Conservation (phyloP, 1,284 basidiomycete genomes). For the Heterobasidion occidentale region DNA sequence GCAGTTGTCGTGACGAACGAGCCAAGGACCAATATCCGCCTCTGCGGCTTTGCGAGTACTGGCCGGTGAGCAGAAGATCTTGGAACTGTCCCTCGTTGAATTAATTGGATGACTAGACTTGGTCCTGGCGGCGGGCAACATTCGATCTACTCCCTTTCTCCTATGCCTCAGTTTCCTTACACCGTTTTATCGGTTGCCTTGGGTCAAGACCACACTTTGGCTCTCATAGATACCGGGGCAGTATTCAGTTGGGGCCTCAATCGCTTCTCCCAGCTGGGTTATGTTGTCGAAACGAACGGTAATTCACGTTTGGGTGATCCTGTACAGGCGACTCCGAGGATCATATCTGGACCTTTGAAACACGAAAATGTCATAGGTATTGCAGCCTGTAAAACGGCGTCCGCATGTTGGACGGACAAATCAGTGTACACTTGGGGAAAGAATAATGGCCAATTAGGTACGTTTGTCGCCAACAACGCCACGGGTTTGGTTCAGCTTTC, state of each 20-base stretch:
- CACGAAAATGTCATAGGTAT: slow-evolving; percentile 79
- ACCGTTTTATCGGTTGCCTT: slow-evolving; percentile 64
- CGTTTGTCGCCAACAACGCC: slow-evolving; percentile 8
- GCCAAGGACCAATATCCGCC: slow-evolving; percentile 59
- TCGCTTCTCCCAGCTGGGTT: slow-evolving; percentile 84
- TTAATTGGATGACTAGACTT: slow-evolving; percentile 34
- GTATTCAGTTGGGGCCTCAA: slow-evolving; percentile 91
- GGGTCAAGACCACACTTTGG: slow-evolving; percentile 92
- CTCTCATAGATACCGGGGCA: slow-evolving; percentile 74
- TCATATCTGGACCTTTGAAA: slow-evolving; percentile 73
- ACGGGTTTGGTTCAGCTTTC: neutral
- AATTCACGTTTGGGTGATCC: slow-evolving; percentile 32
- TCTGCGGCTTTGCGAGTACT: slow-evolving; percentile 84
- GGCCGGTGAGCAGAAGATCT: slow-evolving; percentile 45
- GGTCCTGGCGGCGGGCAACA: slow-evolving; percentile 59
- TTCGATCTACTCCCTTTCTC: slow-evolving; percentile 70
- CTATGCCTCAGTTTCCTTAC: slow-evolving; percentile 46
- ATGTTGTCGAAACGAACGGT: slow-evolving; percentile 59
- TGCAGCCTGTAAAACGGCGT: slow-evolving; percentile 83
- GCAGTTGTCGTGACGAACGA: slow-evolving; percentile 72
- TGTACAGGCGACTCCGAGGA: slow-evolving; percentile 72
- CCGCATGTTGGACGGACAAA: slow-evolving; percentile 83
- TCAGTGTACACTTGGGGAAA: slow-evolving; percentile 96
- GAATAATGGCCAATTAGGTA: slow-evolving; percentile 89
- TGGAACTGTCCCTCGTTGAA: neutral